Conservation (phyloP, 2,329 filamentous ascomycete genomes). For the Parastagonospora avenae region DNA sequence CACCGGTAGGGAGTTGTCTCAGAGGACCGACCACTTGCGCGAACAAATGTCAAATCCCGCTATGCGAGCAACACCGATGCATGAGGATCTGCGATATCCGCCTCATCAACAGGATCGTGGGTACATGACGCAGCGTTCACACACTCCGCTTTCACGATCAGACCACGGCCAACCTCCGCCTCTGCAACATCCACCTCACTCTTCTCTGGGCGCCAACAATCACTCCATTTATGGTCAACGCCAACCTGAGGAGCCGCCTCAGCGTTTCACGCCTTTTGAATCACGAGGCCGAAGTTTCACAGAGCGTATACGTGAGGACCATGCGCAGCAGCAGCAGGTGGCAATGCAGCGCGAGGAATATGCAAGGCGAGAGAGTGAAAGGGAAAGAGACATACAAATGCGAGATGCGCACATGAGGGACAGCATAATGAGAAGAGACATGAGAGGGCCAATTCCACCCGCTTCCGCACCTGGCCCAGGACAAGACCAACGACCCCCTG, state of each 20-base stretch:
- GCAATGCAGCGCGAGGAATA: slow-evolving; percentile 30
- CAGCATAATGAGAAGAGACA: slow-evolving; percentile 22
- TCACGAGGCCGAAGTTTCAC: slow-evolving; percentile 30
- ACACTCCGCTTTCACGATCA: slow-evolving; percentile 38
- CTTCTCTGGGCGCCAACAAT: slow-evolving; percentile 32
- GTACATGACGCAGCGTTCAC: slow-evolving; percentile 37
- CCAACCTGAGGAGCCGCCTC: slow-evolving; percentile 31
- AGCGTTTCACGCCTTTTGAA: slow-evolving; percentile 30
- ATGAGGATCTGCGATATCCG: slow-evolving; percentile 38
- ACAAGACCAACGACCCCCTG: slow-evolving; percentile 18
- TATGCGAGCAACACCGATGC: slow-evolving; percentile 25
- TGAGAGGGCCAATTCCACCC: slow-evolving; percentile 21
- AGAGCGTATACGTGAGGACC: slow-evolving; percentile 40
- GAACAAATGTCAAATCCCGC: slow-evolving; percentile 35
- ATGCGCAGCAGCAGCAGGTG: slow-evolving; percentile 30
- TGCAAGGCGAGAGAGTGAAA: slow-evolving; percentile 21
- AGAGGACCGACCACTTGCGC: slow-evolving; percentile 35
- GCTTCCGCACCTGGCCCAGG: slow-evolving; percentile 18
- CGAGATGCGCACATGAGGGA: slow-evolving; percentile 27
- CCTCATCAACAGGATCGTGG: slow-evolving; percentile 33
- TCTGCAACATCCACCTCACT: slow-evolving; percentile 41
- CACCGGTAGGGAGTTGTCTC: slow-evolving; percentile 37
- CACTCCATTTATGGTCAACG: slow-evolving; percentile 35
- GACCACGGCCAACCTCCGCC: slow-evolving; percentile 36
- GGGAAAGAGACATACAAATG: slow-evolving; percentile 27